phyloP scores from a whole-genome alignment of 345 rosid species.

The Populus deltoides region DNA sequence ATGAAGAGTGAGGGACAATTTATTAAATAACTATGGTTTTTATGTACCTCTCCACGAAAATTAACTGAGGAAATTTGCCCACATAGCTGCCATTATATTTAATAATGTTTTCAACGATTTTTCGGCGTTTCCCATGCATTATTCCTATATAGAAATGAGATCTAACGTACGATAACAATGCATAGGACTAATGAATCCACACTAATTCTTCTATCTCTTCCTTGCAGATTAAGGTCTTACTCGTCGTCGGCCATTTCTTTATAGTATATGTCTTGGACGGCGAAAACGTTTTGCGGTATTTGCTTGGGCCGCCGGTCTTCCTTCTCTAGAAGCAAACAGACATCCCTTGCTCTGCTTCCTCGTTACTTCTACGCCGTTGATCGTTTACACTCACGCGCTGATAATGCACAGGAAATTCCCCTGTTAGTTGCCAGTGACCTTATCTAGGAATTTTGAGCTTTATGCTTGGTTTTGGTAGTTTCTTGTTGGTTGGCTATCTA shows the following conservation, averaged over 20 bases:
- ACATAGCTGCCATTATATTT: no score
- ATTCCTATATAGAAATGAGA: no score
- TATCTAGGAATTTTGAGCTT: not conserved
- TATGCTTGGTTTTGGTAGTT: slow-evolving; percentile 20
- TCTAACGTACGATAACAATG: no score
- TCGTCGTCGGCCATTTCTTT: not conserved
- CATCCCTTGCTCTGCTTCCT: not conserved
- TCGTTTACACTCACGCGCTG: not conserved
- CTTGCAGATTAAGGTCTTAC: not conserved
- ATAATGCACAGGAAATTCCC: not conserved
- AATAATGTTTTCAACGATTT: no score
- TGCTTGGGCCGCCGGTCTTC: not conserved
- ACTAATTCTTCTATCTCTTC: not conserved
- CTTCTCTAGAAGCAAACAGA: not conserved
- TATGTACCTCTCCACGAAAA: no score
- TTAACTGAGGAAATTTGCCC: no score
- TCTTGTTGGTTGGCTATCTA: slow-evolving; percentile 27
- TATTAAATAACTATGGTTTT: no score
- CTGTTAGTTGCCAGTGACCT: not conserved
- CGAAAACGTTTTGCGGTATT: not conserved
- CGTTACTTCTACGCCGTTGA: not conserved
- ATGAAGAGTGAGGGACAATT: no score
- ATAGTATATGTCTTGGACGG: not conserved
- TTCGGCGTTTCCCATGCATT: no score
- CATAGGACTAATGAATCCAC: no score